These are phyloP conservation scores for Globisporangium apiculatum DNA, from an alignment of 352 stramenopile species.

Conservation along the genomic window DNA sequence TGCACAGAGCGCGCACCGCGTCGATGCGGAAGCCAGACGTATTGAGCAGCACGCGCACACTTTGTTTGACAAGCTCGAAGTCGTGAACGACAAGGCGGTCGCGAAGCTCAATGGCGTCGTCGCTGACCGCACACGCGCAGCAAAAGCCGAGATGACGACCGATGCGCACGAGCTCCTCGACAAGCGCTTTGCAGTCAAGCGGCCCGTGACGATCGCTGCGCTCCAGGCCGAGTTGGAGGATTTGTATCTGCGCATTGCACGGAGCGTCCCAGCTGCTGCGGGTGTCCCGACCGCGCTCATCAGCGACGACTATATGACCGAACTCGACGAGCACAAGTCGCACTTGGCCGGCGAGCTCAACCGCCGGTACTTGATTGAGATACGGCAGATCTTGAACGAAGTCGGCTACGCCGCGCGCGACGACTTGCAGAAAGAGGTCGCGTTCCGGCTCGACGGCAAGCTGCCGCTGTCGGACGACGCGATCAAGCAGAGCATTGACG, in stretches of 20 bases:
- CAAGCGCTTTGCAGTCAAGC: conserved; percentile 40
- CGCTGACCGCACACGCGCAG: conserved; percentile 40
- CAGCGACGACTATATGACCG: conserved; percentile 35
- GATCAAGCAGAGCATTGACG: conserved; percentile 56
- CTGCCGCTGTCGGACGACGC: conserved; percentile 53
- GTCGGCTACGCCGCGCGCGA: conserved; percentile 52
- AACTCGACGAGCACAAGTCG: conserved; percentile 58
- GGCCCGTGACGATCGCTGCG: conserved; percentile 45
- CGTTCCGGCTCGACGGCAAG: conserved; percentile 57
- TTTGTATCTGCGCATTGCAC: conserved; percentile 24
- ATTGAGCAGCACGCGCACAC: conserved; percentile 51
- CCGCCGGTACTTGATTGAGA: conserved; percentile 69
- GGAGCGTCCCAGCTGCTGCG: conserved; percentile 17
- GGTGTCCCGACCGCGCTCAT: conserved; percentile 23
- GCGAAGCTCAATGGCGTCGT: conserved; percentile 44
- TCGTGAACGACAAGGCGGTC: conserved; percentile 66
- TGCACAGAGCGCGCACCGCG: conserved; percentile 31
- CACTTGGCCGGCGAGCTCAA: conserved; percentile 63
- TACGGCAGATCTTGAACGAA: conserved; percentile 69
- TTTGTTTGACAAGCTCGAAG: conserved; percentile 68
- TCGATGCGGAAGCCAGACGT: conserved; percentile 50
- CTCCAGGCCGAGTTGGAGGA: conserved; percentile 57
- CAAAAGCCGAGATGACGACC: conserved; percentile 53
- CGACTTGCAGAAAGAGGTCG: conserved; percentile 56
- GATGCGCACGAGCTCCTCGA: conserved; percentile 58